Evolutionary conservation across 2,329 filamentous ascomycete species (phyloP), one percentile per base, ranked within the genome.

Genomic region (Sporothrix variecibatus): DNA sequence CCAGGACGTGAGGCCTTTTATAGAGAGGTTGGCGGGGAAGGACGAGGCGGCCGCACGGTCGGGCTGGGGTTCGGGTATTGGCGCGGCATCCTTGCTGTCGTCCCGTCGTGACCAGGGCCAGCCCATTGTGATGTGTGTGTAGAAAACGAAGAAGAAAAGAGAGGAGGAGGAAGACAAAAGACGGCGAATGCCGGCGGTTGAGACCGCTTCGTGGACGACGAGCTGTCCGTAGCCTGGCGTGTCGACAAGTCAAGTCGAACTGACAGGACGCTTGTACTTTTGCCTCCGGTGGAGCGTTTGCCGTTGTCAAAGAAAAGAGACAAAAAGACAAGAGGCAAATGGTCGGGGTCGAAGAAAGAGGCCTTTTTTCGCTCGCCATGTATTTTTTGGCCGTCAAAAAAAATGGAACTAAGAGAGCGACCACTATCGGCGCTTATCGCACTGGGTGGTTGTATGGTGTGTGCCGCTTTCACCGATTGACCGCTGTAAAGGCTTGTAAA

Each of bases 1-100:
- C 85, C 85, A 86, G 38, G 82, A 82, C 6, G 40, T 26, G 34
- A 74, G 17, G 23, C 38, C 38, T 68, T 69, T 64, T 53, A 74
- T 12, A 40, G 40, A 9, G 5, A 71, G 31, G 38, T 34, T 20
- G 58, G 62, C 34, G n/a, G 74, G 23, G 9, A 71, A 34, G 17
- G 71, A 70, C 26, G 64, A 53, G 2, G 69, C 53, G 1, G 69
- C 60, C 2, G 62, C 56, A 0, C 60, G 3, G 12, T 67, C 68
- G 1, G 75, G 40, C 20, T 46, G 38, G 6, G 53, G 34, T n/a
- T 46, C 34, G 23, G 72, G 53, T 62, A 60, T 68, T 34, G 65
- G 65, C 38, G 70, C 72, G 69, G 28, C 51, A 3, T 73, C 75
- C 11, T 73, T 75, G 64, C 72, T 73, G 34, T 67, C 53, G 40